These are phyloP conservation scores for Podospora conica DNA, from an alignment of 495 filamentous ascomycete species.

Conservation along the genomic window DNA sequence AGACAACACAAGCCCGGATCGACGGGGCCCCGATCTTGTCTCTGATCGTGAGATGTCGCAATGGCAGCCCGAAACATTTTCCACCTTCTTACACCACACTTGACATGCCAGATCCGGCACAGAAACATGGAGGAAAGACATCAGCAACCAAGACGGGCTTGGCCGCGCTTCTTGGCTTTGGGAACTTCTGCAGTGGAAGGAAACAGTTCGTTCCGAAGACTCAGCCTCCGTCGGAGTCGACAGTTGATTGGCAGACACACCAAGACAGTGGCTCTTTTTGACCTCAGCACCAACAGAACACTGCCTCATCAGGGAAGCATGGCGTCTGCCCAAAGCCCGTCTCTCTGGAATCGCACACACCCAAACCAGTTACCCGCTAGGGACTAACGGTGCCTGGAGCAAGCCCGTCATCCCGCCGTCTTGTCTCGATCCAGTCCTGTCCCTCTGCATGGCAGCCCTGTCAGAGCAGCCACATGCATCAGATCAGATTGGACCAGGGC, in stretches of 20 bases:
- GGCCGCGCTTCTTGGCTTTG: too few species aligned
- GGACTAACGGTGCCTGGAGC: background rate
- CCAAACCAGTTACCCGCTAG: background rate
- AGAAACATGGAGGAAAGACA: background rate
- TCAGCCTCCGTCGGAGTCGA: background rate
- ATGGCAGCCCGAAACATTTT: background rate
- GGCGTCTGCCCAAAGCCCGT: background rate
- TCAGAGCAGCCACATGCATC: background rate
- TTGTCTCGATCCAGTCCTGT: background rate
- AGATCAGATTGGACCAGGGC: background rate
- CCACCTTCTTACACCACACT: background rate
- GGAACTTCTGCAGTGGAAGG: background rate
- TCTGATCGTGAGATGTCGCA: background rate
- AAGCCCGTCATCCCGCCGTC: too few species aligned
- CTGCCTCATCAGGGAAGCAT: too few species aligned
- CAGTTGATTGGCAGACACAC: background rate
- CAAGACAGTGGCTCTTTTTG: background rate
- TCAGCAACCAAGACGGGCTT: background rate
- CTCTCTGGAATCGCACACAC: background rate
- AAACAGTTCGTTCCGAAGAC: background rate
- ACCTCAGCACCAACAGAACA: background rate
- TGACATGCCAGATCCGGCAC: background rate
- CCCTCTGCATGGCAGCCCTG: background rate
- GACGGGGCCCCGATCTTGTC: background rate
- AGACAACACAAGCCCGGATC: background rate